A percentile compares a stretch with the other conserved stretches of the same genome.
phyloP scores from a whole-genome alignment of 805 yeast species.

The Yamadazyma philogaea region DNA sequence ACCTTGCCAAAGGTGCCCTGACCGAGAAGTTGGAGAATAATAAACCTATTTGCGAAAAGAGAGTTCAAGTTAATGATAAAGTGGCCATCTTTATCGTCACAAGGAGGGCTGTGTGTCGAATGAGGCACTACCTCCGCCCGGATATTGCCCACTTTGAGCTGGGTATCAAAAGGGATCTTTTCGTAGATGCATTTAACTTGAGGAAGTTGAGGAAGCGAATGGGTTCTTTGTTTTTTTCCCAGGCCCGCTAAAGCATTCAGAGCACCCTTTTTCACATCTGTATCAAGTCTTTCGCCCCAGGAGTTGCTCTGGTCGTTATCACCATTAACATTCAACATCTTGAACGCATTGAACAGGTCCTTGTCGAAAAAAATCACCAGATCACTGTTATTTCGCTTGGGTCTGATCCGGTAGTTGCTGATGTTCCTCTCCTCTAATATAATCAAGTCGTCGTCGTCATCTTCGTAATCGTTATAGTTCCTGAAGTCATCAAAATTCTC shows the following conservation, averaged over 20 bases:
- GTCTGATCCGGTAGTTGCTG: conserved; percentile 12
- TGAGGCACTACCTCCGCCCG: conserved; percentile 40
- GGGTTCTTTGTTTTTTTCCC: conserved; percentile 36
- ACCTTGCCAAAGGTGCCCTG: conserved; percentile 95
- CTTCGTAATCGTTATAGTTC: conserved; percentile 12
- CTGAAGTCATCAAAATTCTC: conserved; percentile 5
- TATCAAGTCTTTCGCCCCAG: background rate
- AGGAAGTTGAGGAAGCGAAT: conserved; percentile 44
- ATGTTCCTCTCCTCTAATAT: conserved; percentile 34
- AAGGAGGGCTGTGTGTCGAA: conserved; percentile 31
- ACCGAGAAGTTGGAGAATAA: conserved; percentile 67
- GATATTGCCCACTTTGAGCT: conserved; percentile 39
- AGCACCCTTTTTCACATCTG: background rate
- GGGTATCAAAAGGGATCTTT: conserved; percentile 26
- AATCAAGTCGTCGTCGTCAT: conserved; percentile 34
- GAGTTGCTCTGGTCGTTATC: background rate
- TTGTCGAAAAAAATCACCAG: conserved; percentile 32
- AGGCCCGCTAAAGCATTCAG: background rate
- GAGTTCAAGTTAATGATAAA: conserved; percentile 60
- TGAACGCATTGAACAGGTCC: conserved; percentile 42
- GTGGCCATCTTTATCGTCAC: conserved; percentile 74
- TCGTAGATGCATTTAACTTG: conserved; percentile 42
- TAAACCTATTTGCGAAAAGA: conserved; percentile 70
- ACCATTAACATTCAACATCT: conserved; percentile 39
- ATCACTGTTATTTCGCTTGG: conserved; percentile 33